phyloP scores from a whole-genome alignment of 257 asterid species.

The Pogostemon cablin region DNA sequence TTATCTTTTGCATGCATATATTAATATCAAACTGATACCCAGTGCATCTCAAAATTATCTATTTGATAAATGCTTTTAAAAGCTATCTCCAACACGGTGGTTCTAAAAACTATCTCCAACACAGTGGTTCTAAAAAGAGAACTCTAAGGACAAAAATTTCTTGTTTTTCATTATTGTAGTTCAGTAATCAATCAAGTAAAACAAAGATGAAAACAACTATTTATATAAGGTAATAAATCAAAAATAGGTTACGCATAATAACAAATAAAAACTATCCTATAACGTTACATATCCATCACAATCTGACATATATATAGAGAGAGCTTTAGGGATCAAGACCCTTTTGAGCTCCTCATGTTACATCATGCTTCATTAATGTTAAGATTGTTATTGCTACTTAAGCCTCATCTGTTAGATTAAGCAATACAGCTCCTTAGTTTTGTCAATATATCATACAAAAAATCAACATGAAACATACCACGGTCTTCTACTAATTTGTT shows the following conservation, averaged over 20 bases:
- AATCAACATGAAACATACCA: slow-evolving; percentile 4
- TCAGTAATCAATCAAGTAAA: too few relatives aligned
- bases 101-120: background rate
- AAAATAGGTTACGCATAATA: too few relatives aligned
- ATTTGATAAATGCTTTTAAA: background rate
- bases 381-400: background rate
- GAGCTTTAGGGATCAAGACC: background rate
- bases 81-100: background rate
- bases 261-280: too few relatives aligned
- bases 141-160: too few relatives aligned
- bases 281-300: too few relatives aligned
- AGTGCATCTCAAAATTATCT: background rate
- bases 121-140: too few relatives aligned
- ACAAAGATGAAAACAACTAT: too few relatives aligned
- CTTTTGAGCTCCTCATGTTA: background rate
- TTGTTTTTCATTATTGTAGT: too few relatives aligned
- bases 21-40: background rate
- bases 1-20: slow-evolving; percentile 1
- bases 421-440: background rate
- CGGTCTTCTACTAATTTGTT: background rate
- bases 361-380: background rate
- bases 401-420: background rate
- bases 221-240: too few relatives aligned
- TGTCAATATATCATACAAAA: background rate
- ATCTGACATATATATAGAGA: background rate